Base-by-base conservation (phyloP, 1,284 basidiomycete species). In the Entoloma clypeatum region DNA sequence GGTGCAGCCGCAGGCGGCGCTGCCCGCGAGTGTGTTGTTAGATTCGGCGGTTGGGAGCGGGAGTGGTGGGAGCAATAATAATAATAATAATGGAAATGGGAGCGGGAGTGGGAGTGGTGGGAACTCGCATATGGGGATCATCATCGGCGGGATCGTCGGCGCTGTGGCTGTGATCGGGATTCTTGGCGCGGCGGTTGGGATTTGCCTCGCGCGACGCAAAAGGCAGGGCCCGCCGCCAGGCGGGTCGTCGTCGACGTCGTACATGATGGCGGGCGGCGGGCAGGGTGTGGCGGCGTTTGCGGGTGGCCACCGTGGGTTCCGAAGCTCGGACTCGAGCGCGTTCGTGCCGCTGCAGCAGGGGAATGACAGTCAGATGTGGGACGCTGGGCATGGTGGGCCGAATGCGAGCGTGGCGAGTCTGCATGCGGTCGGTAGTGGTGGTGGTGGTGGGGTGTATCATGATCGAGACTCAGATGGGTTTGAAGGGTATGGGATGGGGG, bases 321-420 rank as follows among this genome's bases (percentile, higher is more conserved):
- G 51, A 33, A 43, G 57, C 54, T 75, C 75, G 50, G 72, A 79
- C 61, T 75, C 76, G 51, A 79, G 75, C 47, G 71, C 75, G 29
- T 81, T 81, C 54, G 62, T 78, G 41, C 79, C 79, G 14, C 56
- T 82, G 51, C 72, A 73, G 49, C 75, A 79, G 54, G 71, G 69
- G 53, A 78, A 77, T 54, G 50, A 63, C 41, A 77, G 72, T 52
- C 66, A 66, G 44, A 67, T 68, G 31, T 75, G 72, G 72, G n/a
- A n/a, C n/a, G n/a, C n/a, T n/a, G n/a, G n/a, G n/a, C n/a, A n/a
- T n/a, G n/a, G n/a, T n/a, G n/a, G n/a, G n/a, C n/a, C n/a, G n/a
- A 71, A 73, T 42, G 65, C 67, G 29, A 80, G 75, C 54, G 66
- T 54, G 9, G 54, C 56, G 17, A 71, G 65, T 31, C 51, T 65